phyloP scores from a whole-genome alignment of 2,329 filamentous ascomycete genomes.

The Verticillium zaregamsianum region DNA sequence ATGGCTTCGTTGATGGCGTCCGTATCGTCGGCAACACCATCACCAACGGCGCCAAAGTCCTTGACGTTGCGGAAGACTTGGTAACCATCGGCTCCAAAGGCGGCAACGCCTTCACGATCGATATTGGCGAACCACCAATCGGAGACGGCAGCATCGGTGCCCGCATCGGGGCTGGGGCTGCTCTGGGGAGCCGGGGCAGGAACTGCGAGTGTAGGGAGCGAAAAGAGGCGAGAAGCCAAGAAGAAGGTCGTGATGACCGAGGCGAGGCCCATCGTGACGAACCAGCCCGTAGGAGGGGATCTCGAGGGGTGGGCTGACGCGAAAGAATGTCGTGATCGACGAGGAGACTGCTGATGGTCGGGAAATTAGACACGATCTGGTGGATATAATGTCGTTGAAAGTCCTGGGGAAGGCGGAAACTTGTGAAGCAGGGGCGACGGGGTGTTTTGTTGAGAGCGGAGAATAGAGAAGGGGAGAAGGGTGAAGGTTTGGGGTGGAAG shows the following conservation, averaged over 20 bases:
- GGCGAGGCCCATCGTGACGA: constrained; percentile 39
- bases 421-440: not conserved
- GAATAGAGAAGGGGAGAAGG: not conserved
- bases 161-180: constrained; percentile 9
- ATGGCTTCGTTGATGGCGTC: constrained; percentile 84
- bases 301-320: constrained; percentile 4
- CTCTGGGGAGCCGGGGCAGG: constrained; percentile 25
- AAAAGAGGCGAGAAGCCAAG: constrained; percentile 38
- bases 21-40: constrained; percentile 74
- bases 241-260: constrained; percentile 36
- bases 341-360: not conserved
- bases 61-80: constrained; percentile 73
- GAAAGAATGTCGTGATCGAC: not conserved
- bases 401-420: not conserved
- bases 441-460: constrained; percentile 1
- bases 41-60: constrained; percentile 70
- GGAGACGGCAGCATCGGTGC: constrained; percentile 23
- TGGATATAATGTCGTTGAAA: not conserved
- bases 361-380: not conserved
- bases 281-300: constrained; percentile 23
- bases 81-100: constrained; percentile 59
- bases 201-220: constrained; percentile 17
- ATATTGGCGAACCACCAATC: constrained; percentile 72
- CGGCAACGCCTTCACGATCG: constrained; percentile 62
- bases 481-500: not conserved